Conservation (phyloP, 2,329 filamentous ascomycete genomes). For the Amesomyces nigricolor region DNA sequence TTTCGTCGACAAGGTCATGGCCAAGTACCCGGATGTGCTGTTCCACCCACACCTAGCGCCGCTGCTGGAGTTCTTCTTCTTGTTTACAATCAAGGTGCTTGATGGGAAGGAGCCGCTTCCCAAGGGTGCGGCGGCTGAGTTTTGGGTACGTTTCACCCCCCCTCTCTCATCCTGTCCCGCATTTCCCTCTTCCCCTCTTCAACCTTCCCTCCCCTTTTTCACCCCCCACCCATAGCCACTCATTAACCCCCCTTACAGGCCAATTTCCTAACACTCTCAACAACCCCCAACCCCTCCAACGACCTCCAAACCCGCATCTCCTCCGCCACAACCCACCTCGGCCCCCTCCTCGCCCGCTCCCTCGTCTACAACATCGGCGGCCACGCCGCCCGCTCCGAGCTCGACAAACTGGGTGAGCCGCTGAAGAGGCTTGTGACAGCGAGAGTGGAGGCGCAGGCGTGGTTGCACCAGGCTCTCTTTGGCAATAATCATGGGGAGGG, state of each 20-base stretch:
- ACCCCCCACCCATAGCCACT: not conserved
- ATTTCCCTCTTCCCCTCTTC: not conserved
- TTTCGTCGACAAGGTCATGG: constrained; percentile 59
- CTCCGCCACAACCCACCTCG: constrained; percentile 47
- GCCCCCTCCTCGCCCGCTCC: constrained; percentile 53
- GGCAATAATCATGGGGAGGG: too few species aligned
- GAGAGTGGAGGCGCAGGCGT: constrained; percentile 50
- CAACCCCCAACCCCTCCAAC: not conserved
- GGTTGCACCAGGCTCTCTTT: constrained; percentile 62
- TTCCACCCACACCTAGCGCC: constrained; percentile 51
- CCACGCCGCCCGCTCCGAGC: constrained; percentile 62
- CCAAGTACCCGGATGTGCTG: constrained; percentile 55
- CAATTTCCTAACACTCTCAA: constrained; percentile 25
- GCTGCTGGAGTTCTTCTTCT: constrained; percentile 60
- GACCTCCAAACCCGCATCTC: constrained; percentile 22
- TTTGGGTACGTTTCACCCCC: constrained; percentile 54
- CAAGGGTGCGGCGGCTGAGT: constrained; percentile 66
- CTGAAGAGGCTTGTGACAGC: constrained; percentile 61
- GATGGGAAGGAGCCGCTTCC: constrained; percentile 67
- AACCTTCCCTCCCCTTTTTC: constrained; percentile 1
- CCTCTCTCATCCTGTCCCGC: not conserved
- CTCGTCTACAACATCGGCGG: constrained; percentile 63
- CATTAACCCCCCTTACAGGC: too few species aligned
- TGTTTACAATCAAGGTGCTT: constrained; percentile 65
- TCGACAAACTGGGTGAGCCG: constrained; percentile 65